Conservation (phyloP, 345 rosid species). For the Aethionema arabicum region DNA sequence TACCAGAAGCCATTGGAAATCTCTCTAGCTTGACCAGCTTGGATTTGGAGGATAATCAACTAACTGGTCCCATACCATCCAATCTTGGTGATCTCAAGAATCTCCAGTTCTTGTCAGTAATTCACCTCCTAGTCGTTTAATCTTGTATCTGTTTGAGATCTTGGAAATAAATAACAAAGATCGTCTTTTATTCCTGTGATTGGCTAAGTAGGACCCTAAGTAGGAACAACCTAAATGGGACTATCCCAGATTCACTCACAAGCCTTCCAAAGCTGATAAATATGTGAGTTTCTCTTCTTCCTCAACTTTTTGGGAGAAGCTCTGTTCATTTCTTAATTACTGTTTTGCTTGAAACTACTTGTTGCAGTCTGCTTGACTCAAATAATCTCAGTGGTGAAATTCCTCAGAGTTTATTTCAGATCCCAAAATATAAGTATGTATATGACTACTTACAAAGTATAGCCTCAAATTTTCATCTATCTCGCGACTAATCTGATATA, state of each 20-base stretch:
- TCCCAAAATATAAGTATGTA: conserved; percentile 78
- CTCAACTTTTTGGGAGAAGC: background rate
- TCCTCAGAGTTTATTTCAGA: conserved; percentile 60
- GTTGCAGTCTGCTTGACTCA: conserved; percentile 76
- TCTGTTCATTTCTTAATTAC: background rate
- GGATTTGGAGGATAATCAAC: conserved; percentile 81
- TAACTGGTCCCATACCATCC: conserved; percentile 77
- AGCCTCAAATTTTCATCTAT: conserved; percentile 1
- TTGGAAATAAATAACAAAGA: background rate
- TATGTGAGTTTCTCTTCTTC: conserved; percentile 50
- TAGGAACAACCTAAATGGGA: conserved; percentile 75
- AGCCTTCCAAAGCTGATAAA: conserved; percentile 60
- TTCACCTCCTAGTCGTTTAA: conserved; percentile 1
- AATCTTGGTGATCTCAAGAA: conserved; percentile 71
- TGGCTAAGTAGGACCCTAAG: conserved; percentile 64
- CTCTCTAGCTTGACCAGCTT: conserved; percentile 73
- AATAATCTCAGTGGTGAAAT: conserved; percentile 74
- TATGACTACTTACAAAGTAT: background rate
- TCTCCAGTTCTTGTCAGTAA: conserved; percentile 86
- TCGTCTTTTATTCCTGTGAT: conserved; percentile 20
- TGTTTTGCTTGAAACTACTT: conserved; percentile 12
- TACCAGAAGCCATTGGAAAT: conserved; percentile 83
- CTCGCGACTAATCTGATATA: conserved; percentile 17
- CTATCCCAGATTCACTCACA: conserved; percentile 65
- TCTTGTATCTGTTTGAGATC: conserved; percentile 17